Evolutionary conservation across 2,329 filamentous ascomycete genomes (phyloP), one percentile per base, ranked within the genome.

Genomic region (Mycogone perniciosa): DNA sequence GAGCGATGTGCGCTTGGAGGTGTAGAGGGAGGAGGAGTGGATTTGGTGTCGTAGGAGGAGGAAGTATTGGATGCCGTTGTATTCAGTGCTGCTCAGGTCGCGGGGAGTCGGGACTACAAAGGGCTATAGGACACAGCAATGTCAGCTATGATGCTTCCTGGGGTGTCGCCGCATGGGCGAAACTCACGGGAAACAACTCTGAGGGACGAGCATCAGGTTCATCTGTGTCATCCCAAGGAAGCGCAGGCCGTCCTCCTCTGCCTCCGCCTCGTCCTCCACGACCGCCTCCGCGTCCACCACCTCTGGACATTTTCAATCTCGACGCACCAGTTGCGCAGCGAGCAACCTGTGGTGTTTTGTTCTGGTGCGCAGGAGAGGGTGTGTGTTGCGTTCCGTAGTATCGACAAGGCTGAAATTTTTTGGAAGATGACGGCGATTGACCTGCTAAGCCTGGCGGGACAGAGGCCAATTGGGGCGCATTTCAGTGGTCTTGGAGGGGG

Each of bases 121-220:
- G 52, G 72, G 70, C 78, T 81, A 45, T 27, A 9, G 6, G 20
- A 8, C 13, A 38, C 20, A 6, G 34, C 4, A 3, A 40, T 11
- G 31, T 29, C 27, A 37, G 50, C 46, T 46, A 51, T 42, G 26
- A 37, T 43, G 7, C 11, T 30, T 8, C n/a, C 44, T 33, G n/a
- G 41, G 37, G 10, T 20, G 33, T 31, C 8, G 11, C 10, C 30
- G 38, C 20, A 6, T n/a, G 4, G 38, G 7, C 33, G 26, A 13
- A 8, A 59, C 74, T 53, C 64, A 80, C 78, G 0, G 80, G 79
- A 54, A 82, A 82, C 7, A 79, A 74, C 57, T 82, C 79, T n/a
- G 76, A 77, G 6, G 80, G 80, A 31, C 76, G 71, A 46, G 74
- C 74, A 61, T 81, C 77, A 7, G 77, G 74, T 56, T 82, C 79